These are phyloP conservation scores for Crucibulum laeve DNA, from an alignment of 768 basidiomycete species.

Conservation along the genomic window DNA sequence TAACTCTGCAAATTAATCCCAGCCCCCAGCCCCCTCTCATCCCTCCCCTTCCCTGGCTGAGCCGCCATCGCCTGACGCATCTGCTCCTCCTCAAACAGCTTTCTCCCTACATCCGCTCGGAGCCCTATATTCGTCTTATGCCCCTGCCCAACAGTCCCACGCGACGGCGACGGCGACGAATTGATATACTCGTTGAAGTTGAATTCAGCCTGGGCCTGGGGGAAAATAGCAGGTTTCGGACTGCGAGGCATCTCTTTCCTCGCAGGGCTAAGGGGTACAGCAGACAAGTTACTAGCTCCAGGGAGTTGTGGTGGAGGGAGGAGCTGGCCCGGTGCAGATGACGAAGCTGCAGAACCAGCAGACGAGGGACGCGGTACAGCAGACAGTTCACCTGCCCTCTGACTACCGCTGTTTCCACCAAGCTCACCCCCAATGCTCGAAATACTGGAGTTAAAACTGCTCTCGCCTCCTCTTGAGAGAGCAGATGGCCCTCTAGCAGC, in stretches of 20 bases:
- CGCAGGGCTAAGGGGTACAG: neutral
- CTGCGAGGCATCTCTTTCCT: conserved; percentile 18
- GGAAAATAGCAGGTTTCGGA: conserved; percentile 32
- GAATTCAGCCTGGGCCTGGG: conserved; percentile 37
- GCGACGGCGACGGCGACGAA: conserved; percentile 61
- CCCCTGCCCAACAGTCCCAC: conserved; percentile 22
- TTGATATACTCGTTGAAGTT: conserved; percentile 72
- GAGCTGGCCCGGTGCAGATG: conserved; percentile 13
- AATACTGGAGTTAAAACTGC: conserved; percentile 40
- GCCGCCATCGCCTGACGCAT: conserved; percentile 32
- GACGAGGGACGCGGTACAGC: conserved; percentile 5
- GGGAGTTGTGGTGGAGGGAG: conserved; percentile 11
- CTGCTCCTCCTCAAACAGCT: conserved; percentile 70
- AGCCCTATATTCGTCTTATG: conserved; percentile 44
- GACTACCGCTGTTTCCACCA: conserved; percentile 12
- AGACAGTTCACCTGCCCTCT: too few relatives aligned
- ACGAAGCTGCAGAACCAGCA: conserved; percentile 4
- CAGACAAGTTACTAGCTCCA: too few relatives aligned
- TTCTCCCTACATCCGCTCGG: conserved; percentile 60
- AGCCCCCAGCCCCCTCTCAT: conserved; percentile 4
- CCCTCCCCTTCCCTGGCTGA: neutral
- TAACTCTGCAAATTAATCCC: conserved; percentile 8
- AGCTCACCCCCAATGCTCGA: conserved; percentile 34
- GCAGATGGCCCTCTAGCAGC: conserved; percentile 13
- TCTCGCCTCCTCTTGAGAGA: conserved; percentile 28